Evolutionary conservation across 2,329 filamentous ascomycete species (phyloP).

Genomic region (Pseudogymnoascus sp.): DNA sequence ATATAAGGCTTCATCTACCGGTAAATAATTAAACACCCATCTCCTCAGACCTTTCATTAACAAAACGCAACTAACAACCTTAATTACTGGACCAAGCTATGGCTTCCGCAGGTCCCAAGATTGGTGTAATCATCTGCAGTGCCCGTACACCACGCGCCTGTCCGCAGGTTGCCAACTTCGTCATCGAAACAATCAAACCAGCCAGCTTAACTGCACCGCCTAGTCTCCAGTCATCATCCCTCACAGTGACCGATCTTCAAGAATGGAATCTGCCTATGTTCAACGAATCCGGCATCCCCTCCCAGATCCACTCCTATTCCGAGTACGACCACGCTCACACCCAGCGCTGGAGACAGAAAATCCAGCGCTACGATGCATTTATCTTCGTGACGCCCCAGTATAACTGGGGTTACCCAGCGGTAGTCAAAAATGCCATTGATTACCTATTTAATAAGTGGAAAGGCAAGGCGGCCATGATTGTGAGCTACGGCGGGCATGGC

Average conservation of each 20-base stretch:
- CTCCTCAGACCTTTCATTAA: neutral
- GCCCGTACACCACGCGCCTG: constrained; percentile 31
- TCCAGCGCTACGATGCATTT: constrained; percentile 31
- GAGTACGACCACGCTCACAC: constrained; percentile 33
- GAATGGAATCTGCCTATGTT: constrained; percentile 31
- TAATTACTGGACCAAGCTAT: neutral
- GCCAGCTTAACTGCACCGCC: constrained; percentile 18
- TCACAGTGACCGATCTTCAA: constrained; percentile 27
- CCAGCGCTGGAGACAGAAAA: constrained; percentile 31
- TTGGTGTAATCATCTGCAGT: constrained; percentile 32
- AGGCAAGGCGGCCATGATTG: constrained; percentile 37
- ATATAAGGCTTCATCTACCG: neutral
- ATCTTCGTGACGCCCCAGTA: constrained; percentile 39
- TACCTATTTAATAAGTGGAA: constrained; percentile 41
- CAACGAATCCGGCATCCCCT: constrained; percentile 33
- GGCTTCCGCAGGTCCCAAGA: constrained; percentile 7
- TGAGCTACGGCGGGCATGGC: constrained; percentile 38
- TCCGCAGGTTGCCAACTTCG: constrained; percentile 29
- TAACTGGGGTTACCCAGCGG: constrained; percentile 39
- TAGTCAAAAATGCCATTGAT: constrained; percentile 41
- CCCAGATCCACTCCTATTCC: constrained; percentile 25
- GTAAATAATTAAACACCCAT: neutral
- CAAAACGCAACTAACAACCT: neutral
- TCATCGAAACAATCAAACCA: constrained; percentile 23
- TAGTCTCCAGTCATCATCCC: constrained; percentile 19